A percentile compares a stretch with the other conserved stretches of the same genome.
Evolutionary conservation across 306 rosid species (phyloP).

Genomic region (Boehmeria nivea): DNA sequence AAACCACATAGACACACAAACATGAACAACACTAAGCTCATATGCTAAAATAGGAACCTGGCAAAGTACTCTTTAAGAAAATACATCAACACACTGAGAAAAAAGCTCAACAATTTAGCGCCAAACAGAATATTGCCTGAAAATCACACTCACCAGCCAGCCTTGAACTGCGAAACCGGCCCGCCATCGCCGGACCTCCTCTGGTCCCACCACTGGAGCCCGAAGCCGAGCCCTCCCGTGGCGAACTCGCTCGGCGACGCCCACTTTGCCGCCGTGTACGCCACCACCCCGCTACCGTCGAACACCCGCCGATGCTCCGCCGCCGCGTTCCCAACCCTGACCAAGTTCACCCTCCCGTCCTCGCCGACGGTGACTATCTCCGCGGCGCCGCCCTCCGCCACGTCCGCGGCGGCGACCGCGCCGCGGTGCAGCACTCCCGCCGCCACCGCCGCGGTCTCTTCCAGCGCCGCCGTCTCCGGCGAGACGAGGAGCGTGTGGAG

Average conservation of each 20-base stretch:
- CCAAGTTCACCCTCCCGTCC: slow-evolving; percentile 79
- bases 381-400: slow-evolving; percentile 53
- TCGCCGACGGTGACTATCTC: slow-evolving; percentile 78
- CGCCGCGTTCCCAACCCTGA: slow-evolving; percentile 39
- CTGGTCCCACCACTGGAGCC: slow-evolving; percentile 97
- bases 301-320: slow-evolving; percentile 43
- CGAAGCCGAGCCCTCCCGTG: slow-evolving; percentile 73
- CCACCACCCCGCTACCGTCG: slow-evolving; percentile 77
- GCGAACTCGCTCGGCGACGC: slow-evolving; percentile 85
- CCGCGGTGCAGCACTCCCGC: slow-evolving; percentile 47
- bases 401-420: slow-evolving; percentile 44
- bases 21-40: no score
- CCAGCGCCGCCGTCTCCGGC: slow-evolving; percentile 37
- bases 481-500: slow-evolving; percentile 55
- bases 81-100: background rate
- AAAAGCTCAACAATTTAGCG: background rate
- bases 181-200: slow-evolving; percentile 78
- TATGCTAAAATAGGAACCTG: no score
- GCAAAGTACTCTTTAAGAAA: no score
- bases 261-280: slow-evolving; percentile 70
- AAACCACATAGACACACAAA: no score
- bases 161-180: slow-evolving; percentile 82
- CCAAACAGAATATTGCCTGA: background rate
- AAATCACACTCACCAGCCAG: slow-evolving; percentile 46
- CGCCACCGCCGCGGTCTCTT: slow-evolving; percentile 50